Base-by-base conservation (phyloP, 202 grass and related monocot species). In the Panicum hallii region DNA sequence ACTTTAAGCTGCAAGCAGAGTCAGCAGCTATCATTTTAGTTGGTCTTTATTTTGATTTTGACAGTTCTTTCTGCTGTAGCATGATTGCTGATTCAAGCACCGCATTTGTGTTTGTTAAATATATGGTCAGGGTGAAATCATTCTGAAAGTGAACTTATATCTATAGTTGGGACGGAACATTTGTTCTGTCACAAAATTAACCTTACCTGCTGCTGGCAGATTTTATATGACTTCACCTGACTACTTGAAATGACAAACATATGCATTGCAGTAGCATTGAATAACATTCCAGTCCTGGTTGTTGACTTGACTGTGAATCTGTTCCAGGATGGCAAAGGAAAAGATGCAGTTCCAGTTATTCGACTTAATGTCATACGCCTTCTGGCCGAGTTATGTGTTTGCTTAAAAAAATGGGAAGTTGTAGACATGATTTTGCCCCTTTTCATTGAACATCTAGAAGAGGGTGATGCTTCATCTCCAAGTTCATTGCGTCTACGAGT, bases 341-440 rank as follows among this genome's bases (percentile, higher is more conserved):
- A 96, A 88, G 90, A 94, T 4, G 72, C 90, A 41, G 89, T 94
- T 85, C 91, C 93, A 44, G 77, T 96, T 70, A 88, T 96, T 83
- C 93, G 90, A 76, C 93, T 96, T 67, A 96, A 99, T 88, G 89
- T 99, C 53, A 92, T 96, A 62, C 84, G 93, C 61, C 88, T 99
- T 88, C 84, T 99, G n/a, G 97, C 97, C 65, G 88, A 99, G 86
- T 77, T 99, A 81, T 94, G 97, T 79, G 90, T 93, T 58, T 89
- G 82, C 86, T 88, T 96, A 77, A 99, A 99, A 81, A 99, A 95
- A 87, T 95, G 90, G 93, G 97, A 99, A 90, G 93, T 99, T 71
- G 97, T 99, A 48, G 97, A 99, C 93, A 99, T 99, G 97, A 92
- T 96, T 81, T 85, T 99, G 60, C 97, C 97, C 52, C 97, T 96